These are phyloP conservation scores for Claviceps digitariae DNA, from an alignment of 2,329 filamentous ascomycete species.

Conservation along the genomic window DNA sequence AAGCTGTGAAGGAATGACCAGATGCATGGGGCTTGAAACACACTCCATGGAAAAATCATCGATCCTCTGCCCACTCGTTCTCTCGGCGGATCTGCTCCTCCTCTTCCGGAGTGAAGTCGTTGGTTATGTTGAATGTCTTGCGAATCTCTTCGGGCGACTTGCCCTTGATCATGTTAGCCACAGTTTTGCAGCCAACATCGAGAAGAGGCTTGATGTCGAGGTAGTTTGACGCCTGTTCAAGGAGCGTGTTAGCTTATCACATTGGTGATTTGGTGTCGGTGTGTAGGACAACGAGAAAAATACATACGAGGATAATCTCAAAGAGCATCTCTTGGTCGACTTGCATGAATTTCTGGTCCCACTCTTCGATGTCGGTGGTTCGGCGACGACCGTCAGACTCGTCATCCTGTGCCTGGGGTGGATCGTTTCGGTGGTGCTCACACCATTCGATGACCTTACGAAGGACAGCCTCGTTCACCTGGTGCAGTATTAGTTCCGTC, in stretches of 20 bases:
- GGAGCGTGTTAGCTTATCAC: not conserved
- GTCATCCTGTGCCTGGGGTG: slow-evolving; percentile 68
- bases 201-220: slow-evolving; percentile 97
- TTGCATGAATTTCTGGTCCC: slow-evolving; percentile 99
- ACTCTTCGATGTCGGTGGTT: slow-evolving; percentile 97
- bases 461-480: slow-evolving; percentile 87
- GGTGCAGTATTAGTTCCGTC: not conserved
- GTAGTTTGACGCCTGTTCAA: slow-evolving; percentile 79
- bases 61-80: slow-evolving; percentile 85
- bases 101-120: slow-evolving; percentile 97
- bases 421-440: slow-evolving; percentile 84
- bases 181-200: slow-evolving; percentile 91
- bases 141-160: slow-evolving; percentile 98
- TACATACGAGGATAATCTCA: slow-evolving; percentile 85
- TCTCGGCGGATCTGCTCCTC: slow-evolving; percentile 93
- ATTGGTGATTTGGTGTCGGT: not conserved
- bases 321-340: slow-evolving; percentile 99
- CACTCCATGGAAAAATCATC: slow-evolving; percentile 29
- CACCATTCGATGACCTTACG: slow-evolving; percentile 98
- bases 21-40: not conserved
- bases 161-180: slow-evolving; percentile 99
- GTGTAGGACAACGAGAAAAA: not conserved
- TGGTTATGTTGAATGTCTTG: slow-evolving; percentile 99
- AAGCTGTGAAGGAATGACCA: not conserved
- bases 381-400: slow-evolving; percentile 93